These are phyloP conservation scores for Xanthoconium purpureum DNA, from an alignment of 768 basidiomycete species.

Conservation along the genomic window DNA sequence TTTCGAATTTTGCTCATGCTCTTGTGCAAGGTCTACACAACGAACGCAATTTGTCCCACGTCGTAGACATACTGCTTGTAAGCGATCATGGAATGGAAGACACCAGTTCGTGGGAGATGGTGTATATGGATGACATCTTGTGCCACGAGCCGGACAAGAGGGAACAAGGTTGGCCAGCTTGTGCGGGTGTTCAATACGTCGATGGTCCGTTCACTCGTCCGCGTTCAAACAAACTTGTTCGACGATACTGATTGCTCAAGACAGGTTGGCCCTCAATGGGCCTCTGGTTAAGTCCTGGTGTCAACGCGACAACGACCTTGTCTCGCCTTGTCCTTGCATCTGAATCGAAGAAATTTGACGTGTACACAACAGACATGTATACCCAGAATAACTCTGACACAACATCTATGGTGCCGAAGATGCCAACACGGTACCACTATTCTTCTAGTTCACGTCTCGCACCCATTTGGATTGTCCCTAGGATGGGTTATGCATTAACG, in stretches of 20 bases:
- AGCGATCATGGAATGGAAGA: constrained; percentile 87
- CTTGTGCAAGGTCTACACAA: constrained; percentile 43
- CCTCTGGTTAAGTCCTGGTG: constrained; percentile 61
- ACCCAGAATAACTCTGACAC: background rate
- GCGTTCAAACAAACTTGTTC: background rate
- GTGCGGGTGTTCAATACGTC: constrained; percentile 7
- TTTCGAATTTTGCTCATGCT: constrained; percentile 69
- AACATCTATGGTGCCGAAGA: constrained; percentile 26
- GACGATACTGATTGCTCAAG: constrained; percentile 18
- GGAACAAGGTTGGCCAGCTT: constrained; percentile 12
- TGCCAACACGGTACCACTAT: constrained; percentile 82
- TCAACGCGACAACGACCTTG: constrained; percentile 54
- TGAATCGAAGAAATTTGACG: constrained; percentile 54
- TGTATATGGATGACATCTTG: constrained; percentile 65
- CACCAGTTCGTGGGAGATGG: constrained; percentile 66
- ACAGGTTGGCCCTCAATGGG: constrained; percentile 89
- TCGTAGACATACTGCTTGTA: constrained; percentile 84
- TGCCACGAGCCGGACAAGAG: constrained; percentile 8
- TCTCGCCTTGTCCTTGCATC: constrained; percentile 51
- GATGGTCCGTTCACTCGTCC: constrained; percentile 9
- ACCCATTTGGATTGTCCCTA: constrained; percentile 78
- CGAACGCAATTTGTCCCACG: constrained; percentile 69
- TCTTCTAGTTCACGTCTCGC: constrained; percentile 67
- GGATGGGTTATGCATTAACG: constrained; percentile 75
- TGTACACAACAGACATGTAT: constrained; percentile 31